Conservation (phyloP, 1,284 basidiomycete species). For the Papiliotrema nemorosa region DNA sequence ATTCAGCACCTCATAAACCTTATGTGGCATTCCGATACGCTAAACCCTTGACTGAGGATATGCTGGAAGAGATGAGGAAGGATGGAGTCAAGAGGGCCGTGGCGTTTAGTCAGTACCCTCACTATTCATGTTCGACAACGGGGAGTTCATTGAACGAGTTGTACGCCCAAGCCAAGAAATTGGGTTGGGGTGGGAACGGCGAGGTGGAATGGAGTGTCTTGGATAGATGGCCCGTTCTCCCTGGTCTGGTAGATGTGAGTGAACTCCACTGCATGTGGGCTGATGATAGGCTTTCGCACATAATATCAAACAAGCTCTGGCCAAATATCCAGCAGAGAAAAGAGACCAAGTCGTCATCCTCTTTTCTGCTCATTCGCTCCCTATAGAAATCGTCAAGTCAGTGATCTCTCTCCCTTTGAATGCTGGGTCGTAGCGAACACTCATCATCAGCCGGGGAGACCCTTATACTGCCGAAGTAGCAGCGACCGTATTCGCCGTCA, state of each 20-base stretch:
- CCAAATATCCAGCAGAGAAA: conserved; percentile 66
- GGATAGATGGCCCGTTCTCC: conserved; percentile 95
- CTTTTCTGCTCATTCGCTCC: conserved; percentile 97
- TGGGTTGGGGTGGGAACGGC: conserved; percentile 51
- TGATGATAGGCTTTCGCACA: conserved; percentile 73
- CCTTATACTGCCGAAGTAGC: conserved; percentile 96
- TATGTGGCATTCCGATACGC: conserved; percentile 96
- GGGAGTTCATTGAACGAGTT: conserved; percentile 96
- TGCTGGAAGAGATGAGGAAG: conserved; percentile 75
- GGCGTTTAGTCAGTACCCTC: conserved; percentile 98
- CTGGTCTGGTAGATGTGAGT: conserved; percentile 84
- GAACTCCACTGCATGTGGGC: background rate
- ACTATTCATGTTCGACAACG: conserved; percentile 97
- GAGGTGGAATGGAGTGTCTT: conserved; percentile 93
- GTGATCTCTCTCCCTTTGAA: conserved; percentile 6
- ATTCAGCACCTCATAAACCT: conserved; percentile 90
- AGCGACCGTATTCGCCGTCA: conserved; percentile 84
- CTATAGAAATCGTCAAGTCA: conserved; percentile 88
- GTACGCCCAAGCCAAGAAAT: conserved; percentile 56
- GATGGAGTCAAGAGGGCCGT: conserved; percentile 91
- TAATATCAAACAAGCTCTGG: conserved; percentile 79
- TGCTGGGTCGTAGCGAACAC: too few relatives aligned
- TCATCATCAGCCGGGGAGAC: conserved; percentile 86
- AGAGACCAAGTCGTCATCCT: conserved; percentile 76
- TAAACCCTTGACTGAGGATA: conserved; percentile 78